phyloP scores from a whole-genome alignment of 208 protist species.

The Tetramitus jugosus region DNA sequence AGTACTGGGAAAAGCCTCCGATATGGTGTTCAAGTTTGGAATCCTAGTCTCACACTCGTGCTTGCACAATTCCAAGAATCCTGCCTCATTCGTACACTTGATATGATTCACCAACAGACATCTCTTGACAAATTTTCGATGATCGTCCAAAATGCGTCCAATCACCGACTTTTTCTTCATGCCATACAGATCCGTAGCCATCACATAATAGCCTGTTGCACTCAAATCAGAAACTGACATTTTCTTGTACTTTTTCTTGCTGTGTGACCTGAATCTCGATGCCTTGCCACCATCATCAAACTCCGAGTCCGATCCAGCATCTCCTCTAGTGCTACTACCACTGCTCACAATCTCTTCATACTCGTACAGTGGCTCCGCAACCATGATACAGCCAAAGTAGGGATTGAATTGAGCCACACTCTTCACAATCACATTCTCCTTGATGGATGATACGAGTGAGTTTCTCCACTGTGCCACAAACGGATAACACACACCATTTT shows the following conservation, averaged over 20 bases:
- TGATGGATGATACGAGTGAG: not conserved
- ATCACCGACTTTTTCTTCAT: constrained; percentile 14
- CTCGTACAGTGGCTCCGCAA: not conserved
- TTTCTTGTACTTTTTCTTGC: too few species aligned
- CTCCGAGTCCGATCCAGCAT: too few species aligned
- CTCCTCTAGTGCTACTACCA: too few species aligned
- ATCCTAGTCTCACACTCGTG: constrained; percentile 1
- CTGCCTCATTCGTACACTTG: not conserved
- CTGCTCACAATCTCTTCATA: too few species aligned
- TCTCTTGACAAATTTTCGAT: constrained; percentile 1
- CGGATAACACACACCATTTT: too few species aligned
- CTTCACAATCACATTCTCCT: constrained; percentile 14
- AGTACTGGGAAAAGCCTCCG: not conserved
- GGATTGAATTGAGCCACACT: not conserved
- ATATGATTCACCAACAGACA: constrained; percentile 8
- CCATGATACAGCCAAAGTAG: not conserved
- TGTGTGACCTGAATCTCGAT: too few species aligned
- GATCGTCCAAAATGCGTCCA: not conserved
- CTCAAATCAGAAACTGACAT: not conserved
- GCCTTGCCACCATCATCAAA: too few species aligned
- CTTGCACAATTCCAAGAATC: not conserved
- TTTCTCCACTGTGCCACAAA: constrained; percentile 17
- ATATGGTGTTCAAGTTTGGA: not conserved
- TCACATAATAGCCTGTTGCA: not conserved
- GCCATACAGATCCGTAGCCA: not conserved